Evolutionary conservation across 73 alveolate species (phyloP), one percentile per base, ranked within the genome.

Genomic region (Tetrahymena thermophila): DNA sequence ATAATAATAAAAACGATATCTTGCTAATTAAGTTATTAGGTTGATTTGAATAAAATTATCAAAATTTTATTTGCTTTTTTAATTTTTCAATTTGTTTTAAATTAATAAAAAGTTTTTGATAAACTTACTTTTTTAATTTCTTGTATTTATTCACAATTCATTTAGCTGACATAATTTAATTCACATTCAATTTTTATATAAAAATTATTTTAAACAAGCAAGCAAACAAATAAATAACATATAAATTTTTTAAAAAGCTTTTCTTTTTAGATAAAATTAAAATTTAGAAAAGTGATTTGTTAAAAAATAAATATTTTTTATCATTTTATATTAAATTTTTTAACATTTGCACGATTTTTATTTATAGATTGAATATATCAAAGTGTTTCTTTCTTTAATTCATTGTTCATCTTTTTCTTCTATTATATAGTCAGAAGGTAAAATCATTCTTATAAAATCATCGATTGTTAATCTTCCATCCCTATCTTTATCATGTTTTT

Each of bases 391-490:
- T 40, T 8, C 43, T 37, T 37, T 37, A 3, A 31, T 71, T 85
- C 93, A 85, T 37, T 94, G 57, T n/a, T 94, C 96, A 23, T 43
- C 96, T 40, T 94, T 94, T 85, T 94, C 96, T 85, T 94, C 96
- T 35, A 94, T 94, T 7, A 94, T 85, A 25, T 94, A 94, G 34
- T 94, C 95, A n/a, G 94, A 55, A 15, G 96, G 96, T 37, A 94
- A 89, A 19, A 94, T 94, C 40, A 94, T 85, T 94, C 96, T 37
- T 9, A 94, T 84, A 43, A 94, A 94, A 85, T 94, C 96, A 25
- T 94, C 96, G 23, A 94, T 94, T 10, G 71, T 35, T 84, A 94
- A 43, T 94, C 85, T 84, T n/a, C 96, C 96, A 43, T 94, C 96
- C 25, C 71, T 94, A 43, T 94, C 96, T 43, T 38, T 35, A 84